Evolutionary conservation across 768 basidiomycete species (phyloP), one percentile per base, ranked within the genome.

Genomic region (Brasilioporus rufonigricans): DNA sequence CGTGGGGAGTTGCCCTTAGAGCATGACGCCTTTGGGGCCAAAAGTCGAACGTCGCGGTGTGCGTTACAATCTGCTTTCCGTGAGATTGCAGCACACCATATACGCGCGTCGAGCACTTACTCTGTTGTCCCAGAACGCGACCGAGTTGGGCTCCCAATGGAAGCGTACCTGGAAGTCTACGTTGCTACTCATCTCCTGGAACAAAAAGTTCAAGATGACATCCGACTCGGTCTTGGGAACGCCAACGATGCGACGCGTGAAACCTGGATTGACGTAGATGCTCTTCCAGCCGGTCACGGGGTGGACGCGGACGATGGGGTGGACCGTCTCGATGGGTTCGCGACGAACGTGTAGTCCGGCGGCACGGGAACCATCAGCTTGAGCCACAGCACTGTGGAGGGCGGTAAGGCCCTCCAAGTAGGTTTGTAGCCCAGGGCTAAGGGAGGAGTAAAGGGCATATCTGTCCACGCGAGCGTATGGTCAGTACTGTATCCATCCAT

Each of bases 91-190:
- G 3, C 26, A n/a, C n/a, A n/a, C 21, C 11, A 21, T 13, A 39
- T 19, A 19, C 2, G 24, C 1, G 19, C 14, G 1, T 24, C 31
- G 21, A 48, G 12, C 5, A 48, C 59, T 79, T 58, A 88, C 87
- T 69, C 90, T 77, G 70, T 92, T 92, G 64, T 93, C 89, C 91
- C 91, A 93, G 67, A 92, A 76, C n/a, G 89, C 90, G 49, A 92
- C 74, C 39, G 87, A 86, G 65, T 90, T 83, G 35, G 77, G 73
- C 65, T 86, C 79, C 91, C 91, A 92, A 58, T 77, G 80, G 78
- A 88, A 88, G 55, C 87, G 84, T 39, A 87, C 85, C 56, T 89
- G 88, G 70, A 82, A 83, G 66, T 89, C 87, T 7, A 81, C 80
- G 67, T 85, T 89, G 59, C 83, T 79, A 48, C 78, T 77, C 61